Evolutionary conservation across 2,329 filamentous ascomycete genomes (phyloP).

Genomic region (Calonectria fujianensis): DNA sequence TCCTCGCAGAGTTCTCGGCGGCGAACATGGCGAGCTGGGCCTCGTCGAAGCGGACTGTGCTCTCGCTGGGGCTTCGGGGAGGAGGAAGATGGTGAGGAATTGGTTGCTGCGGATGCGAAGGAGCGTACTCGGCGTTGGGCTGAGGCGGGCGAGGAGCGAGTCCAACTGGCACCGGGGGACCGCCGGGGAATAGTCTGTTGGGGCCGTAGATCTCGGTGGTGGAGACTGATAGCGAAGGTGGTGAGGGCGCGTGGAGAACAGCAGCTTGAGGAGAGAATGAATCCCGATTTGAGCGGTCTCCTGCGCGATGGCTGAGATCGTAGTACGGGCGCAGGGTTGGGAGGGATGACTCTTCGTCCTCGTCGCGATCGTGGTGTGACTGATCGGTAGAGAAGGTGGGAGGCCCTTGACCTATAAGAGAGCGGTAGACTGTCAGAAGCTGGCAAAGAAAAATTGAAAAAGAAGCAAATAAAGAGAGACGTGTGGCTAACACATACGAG

Average conservation of each 20-base stretch:
- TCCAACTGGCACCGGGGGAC: slow-evolving; percentile 54
- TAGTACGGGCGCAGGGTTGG: slow-evolving; percentile 54
- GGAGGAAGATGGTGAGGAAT: not conserved
- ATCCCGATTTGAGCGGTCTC: slow-evolving; percentile 45
- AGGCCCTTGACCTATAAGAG: slow-evolving; percentile 51
- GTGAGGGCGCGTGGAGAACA: slow-evolving; percentile 62
- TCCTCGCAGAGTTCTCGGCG: slow-evolving; percentile 57
- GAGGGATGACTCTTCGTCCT: slow-evolving; percentile 51
- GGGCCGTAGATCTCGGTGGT: slow-evolving; percentile 66
- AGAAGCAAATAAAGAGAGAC: slow-evolving; percentile 10
- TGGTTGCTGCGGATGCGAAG: not conserved
- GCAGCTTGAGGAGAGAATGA: slow-evolving; percentile 61
- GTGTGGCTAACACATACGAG: slow-evolving; percentile 56
- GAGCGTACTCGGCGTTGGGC: slow-evolving; percentile 12
- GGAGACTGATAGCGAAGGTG: slow-evolving; percentile 61
- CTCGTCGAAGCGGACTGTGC: slow-evolving; percentile 62
- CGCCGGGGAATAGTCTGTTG: slow-evolving; percentile 61
- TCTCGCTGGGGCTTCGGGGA: slow-evolving; percentile 39
- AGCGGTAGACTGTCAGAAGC: slow-evolving; percentile 33
- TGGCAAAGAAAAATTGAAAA: not conserved
- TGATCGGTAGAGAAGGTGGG: slow-evolving; percentile 49
- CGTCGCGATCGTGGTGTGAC: slow-evolving; percentile 46
- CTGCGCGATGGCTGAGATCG: slow-evolving; percentile 52
- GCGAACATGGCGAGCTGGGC: slow-evolving; percentile 63
- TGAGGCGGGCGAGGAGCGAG: slow-evolving; percentile 39